A percentile compares a stretch with the other conserved stretches of the same genome.
These are phyloP conservation scores for Yamadazyma atlantica DNA, from an alignment of 1,139 yeast species.

Conservation along the genomic window DNA sequence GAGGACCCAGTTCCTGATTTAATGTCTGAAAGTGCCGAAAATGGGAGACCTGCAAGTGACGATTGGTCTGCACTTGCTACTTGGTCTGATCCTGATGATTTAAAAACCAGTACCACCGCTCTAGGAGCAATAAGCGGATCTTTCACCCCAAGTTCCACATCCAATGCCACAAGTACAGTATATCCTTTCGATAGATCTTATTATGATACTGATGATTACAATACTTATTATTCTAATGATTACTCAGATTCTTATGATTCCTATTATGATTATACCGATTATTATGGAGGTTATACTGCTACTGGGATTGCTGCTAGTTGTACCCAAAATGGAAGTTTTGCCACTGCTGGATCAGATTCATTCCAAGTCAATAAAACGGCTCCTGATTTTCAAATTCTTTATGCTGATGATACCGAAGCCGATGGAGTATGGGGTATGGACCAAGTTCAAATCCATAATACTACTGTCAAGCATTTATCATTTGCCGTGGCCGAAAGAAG, in stretches of 20 bases:
- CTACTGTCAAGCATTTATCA: slow-evolving; percentile 43
- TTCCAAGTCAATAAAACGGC: slow-evolving; percentile 10
- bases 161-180: neutral
- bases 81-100: no score
- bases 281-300: no score
- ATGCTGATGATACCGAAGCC: slow-evolving; percentile 59
- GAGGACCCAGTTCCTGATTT: neutral
- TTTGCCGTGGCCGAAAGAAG: slow-evolving; percentile 51
- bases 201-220: no score
- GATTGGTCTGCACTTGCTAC: no score
- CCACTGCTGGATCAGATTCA: slow-evolving; percentile 9
- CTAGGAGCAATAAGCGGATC: no score
- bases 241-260: no score
- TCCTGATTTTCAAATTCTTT: slow-evolving; percentile 37
- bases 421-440: slow-evolving; percentile 35
- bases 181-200: no score
- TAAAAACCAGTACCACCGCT: no score
- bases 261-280: no score
- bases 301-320: neutral
- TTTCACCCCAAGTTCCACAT: neutral
- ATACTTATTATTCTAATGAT: no score
- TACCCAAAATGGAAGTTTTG: slow-evolving; percentile 9
- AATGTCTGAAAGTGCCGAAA: no score
- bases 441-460: slow-evolving; percentile 36
- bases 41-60: no score